Percentiles rank a stretch among this genome's conserved stretches.
These are phyloP conservation scores for Coemansia erecta DNA, from an alignment of 192 early-diverging fungal genomes.

Conservation along the genomic window DNA sequence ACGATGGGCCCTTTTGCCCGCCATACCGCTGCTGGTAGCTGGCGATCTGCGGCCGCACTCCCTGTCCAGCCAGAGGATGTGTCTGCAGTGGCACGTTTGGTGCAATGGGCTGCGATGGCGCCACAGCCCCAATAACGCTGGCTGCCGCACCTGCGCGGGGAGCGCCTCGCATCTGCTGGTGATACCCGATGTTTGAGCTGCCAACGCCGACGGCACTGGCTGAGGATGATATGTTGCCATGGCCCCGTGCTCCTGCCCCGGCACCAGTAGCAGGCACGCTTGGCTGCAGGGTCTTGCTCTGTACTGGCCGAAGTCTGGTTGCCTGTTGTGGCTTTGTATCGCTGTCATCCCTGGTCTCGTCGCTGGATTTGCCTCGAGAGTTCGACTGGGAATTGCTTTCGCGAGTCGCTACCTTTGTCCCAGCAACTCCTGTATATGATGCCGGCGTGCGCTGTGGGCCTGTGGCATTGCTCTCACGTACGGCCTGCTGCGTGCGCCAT, in stretches of 20 bases:
- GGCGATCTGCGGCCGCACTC: conserved; percentile 37
- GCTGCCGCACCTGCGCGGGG: conserved; percentile 41
- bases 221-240: conserved; percentile 31
- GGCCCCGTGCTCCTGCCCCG: conserved; percentile 1
- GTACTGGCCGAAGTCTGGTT: conserved; percentile 17
- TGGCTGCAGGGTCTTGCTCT: conserved; percentile 18
- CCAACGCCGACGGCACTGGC: conserved; percentile 51
- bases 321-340: conserved; percentile 13
- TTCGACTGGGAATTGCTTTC: conserved; percentile 22
- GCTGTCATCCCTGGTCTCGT: conserved; percentile 20
- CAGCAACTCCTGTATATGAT: conserved; percentile 25
- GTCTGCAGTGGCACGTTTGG: conserved; percentile 20
- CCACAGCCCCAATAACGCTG: conserved; percentile 28
- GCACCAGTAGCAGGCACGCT: conserved; percentile 7
- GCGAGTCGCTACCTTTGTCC: conserved; percentile 27
- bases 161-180: conserved; percentile 22
- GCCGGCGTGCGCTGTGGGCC: conserved; percentile 37
- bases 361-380: conserved; percentile 27
- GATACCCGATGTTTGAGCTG: conserved; percentile 30
- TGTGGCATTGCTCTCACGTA: conserved; percentile 25
- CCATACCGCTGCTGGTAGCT: conserved; percentile 50
- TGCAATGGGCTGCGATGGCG: conserved; percentile 15
- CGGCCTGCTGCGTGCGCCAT: conserved; percentile 48
- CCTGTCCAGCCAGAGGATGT: conserved; percentile 23
- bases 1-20: conserved; percentile 35